Evolutionary conservation across 352 stramenopile genomes (phyloP), one percentile per base, ranked within the genome.

Genomic region (Pythium insidiosum): DNA sequence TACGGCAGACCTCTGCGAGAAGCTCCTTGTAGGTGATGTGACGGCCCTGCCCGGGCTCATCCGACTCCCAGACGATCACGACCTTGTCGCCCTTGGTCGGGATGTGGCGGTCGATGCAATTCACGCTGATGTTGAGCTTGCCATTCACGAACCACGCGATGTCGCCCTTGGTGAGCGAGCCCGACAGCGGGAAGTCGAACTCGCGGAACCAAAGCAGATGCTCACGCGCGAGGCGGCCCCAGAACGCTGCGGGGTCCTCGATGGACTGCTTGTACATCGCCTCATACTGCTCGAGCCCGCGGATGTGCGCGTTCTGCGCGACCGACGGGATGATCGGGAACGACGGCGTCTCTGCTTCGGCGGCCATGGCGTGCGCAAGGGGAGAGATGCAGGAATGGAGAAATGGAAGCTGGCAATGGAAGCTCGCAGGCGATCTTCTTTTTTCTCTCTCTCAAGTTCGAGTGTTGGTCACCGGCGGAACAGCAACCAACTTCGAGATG

Each of bases 21-120:
- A 98, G 53, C 47, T 98, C 84, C 20, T 63, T 62, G 66, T 97
- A 99, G 6, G 92, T 97, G 44, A 98, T 87, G 47, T 67, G 68
- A 30, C 82, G 76, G 28, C 85, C 72, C 20, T 96, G 48, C 42
- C 78, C 79, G n/a, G 95, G 88, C 58, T 99, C 95, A 45, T 99
- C 96, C 21, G 85, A 90, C 58, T 99, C 96, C 88, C 94, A 98
- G 45, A 99, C 85, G 57, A 99, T 98, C 13, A 94, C 95, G 13
- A 89, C 67, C 61, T 99, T 88, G 61, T 97, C 71, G 12, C 61
- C 75, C 18, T 63, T 55, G 28, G 57, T 55, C 24, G 70, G 63
- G 22, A 97, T 71, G 56, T 99, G 94, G 30, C 94, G 83, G 63
- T 99, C 96, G 16, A 99, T 83, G 47, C 90, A 97, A 58, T 98